phyloP scores from a whole-genome alignment of 2,329 filamentous ascomycete genomes.

The Pseudofabraea citricarpa region DNA sequence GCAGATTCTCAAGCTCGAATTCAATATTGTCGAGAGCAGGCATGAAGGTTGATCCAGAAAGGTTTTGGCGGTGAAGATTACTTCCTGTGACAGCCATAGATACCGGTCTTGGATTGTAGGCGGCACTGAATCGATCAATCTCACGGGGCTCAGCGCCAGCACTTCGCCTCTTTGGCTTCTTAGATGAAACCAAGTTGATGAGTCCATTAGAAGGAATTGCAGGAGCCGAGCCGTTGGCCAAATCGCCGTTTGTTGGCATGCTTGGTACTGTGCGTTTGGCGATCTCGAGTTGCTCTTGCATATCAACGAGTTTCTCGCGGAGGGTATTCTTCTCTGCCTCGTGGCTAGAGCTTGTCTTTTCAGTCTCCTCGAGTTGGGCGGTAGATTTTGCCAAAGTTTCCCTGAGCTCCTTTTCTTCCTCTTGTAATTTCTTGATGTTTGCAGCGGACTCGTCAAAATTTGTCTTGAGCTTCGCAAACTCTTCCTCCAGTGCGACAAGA shows the following conservation, averaged over 20 bases:
- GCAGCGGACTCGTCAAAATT: slow-evolving; percentile 86
- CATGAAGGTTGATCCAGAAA: slow-evolving; percentile 72
- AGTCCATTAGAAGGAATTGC: slow-evolving; percentile 65
- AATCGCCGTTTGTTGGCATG: slow-evolving; percentile 66
- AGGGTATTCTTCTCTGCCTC: slow-evolving; percentile 84
- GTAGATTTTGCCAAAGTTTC: slow-evolving; percentile 77
- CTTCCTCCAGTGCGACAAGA: slow-evolving; percentile 85
- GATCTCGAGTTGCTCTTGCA: slow-evolving; percentile 88
- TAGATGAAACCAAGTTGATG: slow-evolving; percentile 94
- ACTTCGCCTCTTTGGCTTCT: slow-evolving; percentile 94
- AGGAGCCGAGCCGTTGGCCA: slow-evolving; percentile 56
- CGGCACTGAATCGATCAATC: slow-evolving; percentile 82
- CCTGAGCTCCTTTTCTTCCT: slow-evolving; percentile 82
- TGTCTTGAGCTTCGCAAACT: slow-evolving; percentile 86
- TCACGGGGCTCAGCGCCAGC: slow-evolving; percentile 82
- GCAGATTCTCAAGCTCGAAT: slow-evolving; percentile 85
- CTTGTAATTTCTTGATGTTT: slow-evolving; percentile 90
- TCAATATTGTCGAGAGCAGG: slow-evolving; percentile 87
- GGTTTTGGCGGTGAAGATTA: slow-evolving; percentile 60
- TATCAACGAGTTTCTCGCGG: slow-evolving; percentile 80
- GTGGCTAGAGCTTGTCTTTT: slow-evolving; percentile 66
- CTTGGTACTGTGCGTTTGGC: slow-evolving; percentile 60
- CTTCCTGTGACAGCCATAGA: slow-evolving; percentile 83
- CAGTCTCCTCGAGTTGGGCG: slow-evolving; percentile 75
- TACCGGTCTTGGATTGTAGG: slow-evolving; percentile 91